Evolutionary conservation across 352 stramenopile species (phyloP).

Genomic region (Globisporangium okanoganense): DNA sequence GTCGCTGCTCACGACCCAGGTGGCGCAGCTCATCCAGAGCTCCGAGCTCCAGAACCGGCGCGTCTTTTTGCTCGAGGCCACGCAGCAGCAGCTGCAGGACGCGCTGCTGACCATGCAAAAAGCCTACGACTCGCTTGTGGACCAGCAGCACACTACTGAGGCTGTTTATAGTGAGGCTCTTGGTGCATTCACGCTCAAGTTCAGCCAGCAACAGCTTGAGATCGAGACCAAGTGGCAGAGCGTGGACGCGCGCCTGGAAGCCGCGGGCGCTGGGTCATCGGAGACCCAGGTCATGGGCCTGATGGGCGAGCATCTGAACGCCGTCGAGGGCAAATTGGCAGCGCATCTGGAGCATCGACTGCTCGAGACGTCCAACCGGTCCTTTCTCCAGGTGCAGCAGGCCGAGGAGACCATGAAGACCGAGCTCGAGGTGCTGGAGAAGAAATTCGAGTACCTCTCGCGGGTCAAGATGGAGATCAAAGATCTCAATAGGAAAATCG

Average conservation of each 20-base stretch:
- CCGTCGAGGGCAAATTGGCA: conserved; percentile 30
- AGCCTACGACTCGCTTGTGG: conserved; percentile 15
- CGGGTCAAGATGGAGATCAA: conserved; percentile 77
- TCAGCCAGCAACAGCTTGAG: conserved; percentile 21
- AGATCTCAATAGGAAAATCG: conserved; percentile 43
- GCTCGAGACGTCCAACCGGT: conserved; percentile 25
- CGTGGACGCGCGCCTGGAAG: conserved; percentile 8
- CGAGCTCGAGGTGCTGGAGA: conserved; percentile 59
- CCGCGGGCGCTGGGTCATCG: conserved; percentile 12
- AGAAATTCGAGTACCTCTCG: conserved; percentile 68
- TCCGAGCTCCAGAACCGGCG: conserved; percentile 29
- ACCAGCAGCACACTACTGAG: conserved; percentile 12
- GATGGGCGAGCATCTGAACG: conserved; percentile 19
- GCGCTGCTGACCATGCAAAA: conserved; percentile 20
- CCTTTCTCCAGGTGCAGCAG: conserved; percentile 23
- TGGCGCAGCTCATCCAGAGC: conserved; percentile 40
- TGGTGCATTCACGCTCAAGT: conserved; percentile 4
- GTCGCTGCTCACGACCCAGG: conserved; percentile 41
- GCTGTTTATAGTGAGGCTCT: not conserved
- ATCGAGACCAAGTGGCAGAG: conserved; percentile 7
- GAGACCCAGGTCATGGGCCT: conserved; percentile 23
- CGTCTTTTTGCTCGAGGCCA: conserved; percentile 32
- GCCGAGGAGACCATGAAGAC: conserved; percentile 43
- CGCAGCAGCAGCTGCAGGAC: conserved; percentile 24
- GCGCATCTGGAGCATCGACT: conserved; percentile 25